These are phyloP conservation scores for Babesia gibsoni DNA, from an alignment of 169 alveolate species.

Conservation along the genomic window DNA sequence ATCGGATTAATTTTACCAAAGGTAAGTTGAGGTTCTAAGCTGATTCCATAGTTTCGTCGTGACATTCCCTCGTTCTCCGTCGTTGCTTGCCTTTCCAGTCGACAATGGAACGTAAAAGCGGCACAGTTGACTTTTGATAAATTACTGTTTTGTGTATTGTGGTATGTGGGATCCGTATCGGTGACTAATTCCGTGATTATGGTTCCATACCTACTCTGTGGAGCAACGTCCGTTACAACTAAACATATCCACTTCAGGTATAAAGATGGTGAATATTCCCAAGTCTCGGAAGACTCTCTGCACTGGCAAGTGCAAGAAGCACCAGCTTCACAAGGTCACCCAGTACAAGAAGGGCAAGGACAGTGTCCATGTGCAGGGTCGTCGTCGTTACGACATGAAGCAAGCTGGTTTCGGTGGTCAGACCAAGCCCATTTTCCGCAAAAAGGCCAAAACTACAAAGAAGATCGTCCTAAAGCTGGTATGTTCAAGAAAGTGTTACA, in stretches of 20 bases:
- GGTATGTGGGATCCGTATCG: background rate
- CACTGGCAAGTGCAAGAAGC: constrained; percentile 89
- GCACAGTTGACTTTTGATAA: too few relatives aligned
- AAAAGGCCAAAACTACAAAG: constrained; percentile 99
- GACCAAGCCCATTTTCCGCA: constrained; percentile 97
- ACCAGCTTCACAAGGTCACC: constrained; percentile 92
- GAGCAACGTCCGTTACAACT: background rate
- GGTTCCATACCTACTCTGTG: background rate
- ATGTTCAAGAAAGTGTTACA: background rate
- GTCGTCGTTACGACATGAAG: constrained; percentile 98
- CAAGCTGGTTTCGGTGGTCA: constrained; percentile 99
- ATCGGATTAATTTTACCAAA: background rate
- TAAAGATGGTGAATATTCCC: constrained; percentile 89
- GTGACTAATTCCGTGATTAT: background rate
- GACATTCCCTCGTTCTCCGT: background rate
- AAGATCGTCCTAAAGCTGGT: constrained; percentile 93
- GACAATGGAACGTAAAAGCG: background rate
- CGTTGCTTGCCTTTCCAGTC: background rate
- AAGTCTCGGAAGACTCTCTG: constrained; percentile 90
- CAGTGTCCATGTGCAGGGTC: constrained; percentile 94
- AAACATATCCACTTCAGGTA: background rate
- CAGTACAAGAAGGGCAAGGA: constrained; percentile 98
- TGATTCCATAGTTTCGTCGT: background rate
- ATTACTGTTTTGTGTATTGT: too few relatives aligned
- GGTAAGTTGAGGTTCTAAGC: constrained; percentile 17